Base-by-base conservation (phyloP, 164 flowering plant genomes). In the Santalum album region DNA sequence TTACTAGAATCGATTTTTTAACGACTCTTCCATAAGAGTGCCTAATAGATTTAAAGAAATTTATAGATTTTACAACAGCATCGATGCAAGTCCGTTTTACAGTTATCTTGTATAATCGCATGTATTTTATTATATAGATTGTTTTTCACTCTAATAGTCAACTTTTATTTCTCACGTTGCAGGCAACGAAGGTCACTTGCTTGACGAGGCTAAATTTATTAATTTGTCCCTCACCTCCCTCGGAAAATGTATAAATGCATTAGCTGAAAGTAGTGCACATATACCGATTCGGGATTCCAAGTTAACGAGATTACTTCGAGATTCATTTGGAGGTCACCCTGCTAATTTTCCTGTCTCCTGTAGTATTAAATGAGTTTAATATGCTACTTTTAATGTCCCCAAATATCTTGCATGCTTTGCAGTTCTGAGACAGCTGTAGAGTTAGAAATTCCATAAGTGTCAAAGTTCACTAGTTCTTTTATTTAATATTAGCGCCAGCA, bases 181-280 rank as follows among this genome's bases (percentile, higher is more conserved):
- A 90, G 98, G 98, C 43, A 83, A 90, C 51, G 91, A 87, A 70
- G 96, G 98, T 40, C 85, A 73, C 52, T 50, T 71, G 58, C 80
- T 85, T 38, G 98, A 90, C 64, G 98, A 90, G 77, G 88, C 98
- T 22, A 90, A 86, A 55, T 90, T 77, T 65, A 90, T 90, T 56
- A 90, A 90, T 75, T 91, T 90, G 54, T 90, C 98, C 62, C 96
- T 90, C 53, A 82, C 82, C 58, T 86, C 96, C 46, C 82, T 90
- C 27, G 97, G 97, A 40, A 90, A 90, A 72, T 90, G 97, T 56
- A 87, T 90, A 60, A 87, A 90, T 77, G 98, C 98, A 49, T 65
- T 90, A 72, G 96, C 98, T 43, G 96, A 87, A 67, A 86, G 80
- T 53, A 79, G 88, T 67, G 74, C 94, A 27, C 91, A 90, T 66